These are phyloP conservation scores for Holtermannia corniformis DNA, from an alignment of 768 basidiomycete species.

Conservation along the genomic window DNA sequence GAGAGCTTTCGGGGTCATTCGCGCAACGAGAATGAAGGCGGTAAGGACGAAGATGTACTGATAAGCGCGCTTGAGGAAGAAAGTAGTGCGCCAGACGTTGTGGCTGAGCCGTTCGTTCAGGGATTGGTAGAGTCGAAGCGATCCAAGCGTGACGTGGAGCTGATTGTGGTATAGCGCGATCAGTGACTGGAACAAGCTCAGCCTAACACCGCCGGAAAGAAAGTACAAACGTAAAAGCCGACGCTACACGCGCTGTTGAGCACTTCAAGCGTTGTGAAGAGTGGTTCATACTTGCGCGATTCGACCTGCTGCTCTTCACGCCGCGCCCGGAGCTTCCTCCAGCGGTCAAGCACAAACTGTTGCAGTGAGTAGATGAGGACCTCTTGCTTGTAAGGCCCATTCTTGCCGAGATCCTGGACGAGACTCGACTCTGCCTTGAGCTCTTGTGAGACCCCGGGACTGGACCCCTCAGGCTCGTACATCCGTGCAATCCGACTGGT, in stretches of 20 bases:
- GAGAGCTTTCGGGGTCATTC: neutral
- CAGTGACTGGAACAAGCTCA: neutral
- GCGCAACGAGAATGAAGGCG: neutral
- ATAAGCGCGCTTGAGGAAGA: neutral
- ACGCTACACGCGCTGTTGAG: neutral
- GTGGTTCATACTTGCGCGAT: neutral
- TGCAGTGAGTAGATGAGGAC: constrained; percentile 71
- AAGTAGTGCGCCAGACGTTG: neutral
- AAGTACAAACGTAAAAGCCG: neutral
- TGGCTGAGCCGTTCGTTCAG: neutral
- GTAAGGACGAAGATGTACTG: neutral
- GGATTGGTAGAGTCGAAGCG: neutral
- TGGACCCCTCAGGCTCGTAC: neutral
- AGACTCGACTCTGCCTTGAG: constrained; percentile 48
- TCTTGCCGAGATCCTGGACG: constrained; percentile 62
- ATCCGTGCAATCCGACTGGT: neutral
- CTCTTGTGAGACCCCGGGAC: constrained; percentile 3
- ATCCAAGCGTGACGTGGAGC: neutral
- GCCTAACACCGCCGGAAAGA: neutral
- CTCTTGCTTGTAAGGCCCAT: constrained; percentile 65
- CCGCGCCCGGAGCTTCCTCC: constrained; percentile 59
- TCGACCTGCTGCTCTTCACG: constrained; percentile 21
- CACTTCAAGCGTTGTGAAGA: neutral
- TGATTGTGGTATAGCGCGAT: neutral
- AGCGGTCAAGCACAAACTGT: constrained; percentile 72